Evolutionary conservation across 495 filamentous ascomycete species (phyloP).

Genomic region (Aspergillus avenaceus): DNA sequence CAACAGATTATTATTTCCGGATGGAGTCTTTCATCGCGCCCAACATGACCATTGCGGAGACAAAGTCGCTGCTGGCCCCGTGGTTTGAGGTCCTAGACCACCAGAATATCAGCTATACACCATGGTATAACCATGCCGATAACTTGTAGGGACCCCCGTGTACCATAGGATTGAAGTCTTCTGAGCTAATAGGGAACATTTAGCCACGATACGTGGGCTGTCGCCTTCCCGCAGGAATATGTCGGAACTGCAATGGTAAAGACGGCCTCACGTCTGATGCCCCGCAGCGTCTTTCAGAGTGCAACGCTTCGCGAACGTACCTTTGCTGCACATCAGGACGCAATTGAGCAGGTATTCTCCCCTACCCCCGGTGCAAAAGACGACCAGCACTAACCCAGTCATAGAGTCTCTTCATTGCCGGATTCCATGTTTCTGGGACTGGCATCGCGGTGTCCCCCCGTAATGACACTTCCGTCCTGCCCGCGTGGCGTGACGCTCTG

Average conservation of each 20-base stretch:
- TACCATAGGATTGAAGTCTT: too few species aligned
- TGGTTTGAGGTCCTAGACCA: slow-evolving; percentile 37
- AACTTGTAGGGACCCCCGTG: too few species aligned
- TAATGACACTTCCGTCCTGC: slow-evolving; percentile 44
- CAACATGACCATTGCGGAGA: slow-evolving; percentile 44
- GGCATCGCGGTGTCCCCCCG: slow-evolving; percentile 39
- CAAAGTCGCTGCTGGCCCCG: slow-evolving; percentile 40
- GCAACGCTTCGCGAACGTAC: slow-evolving; percentile 33
- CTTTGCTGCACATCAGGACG: slow-evolving; percentile 40
- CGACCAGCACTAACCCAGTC: not conserved
- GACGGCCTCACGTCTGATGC: slow-evolving; percentile 50
- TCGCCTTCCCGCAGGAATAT: slow-evolving; percentile 44
- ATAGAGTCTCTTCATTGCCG: slow-evolving; percentile 23
- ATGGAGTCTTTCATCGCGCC: slow-evolving; percentile 47
- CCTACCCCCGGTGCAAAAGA: not conserved
- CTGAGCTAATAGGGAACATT: not conserved
- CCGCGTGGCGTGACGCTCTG: slow-evolving; percentile 50
- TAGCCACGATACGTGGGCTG: slow-evolving; percentile 39
- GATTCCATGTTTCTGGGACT: slow-evolving; percentile 44
- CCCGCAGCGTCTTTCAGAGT: slow-evolving; percentile 41
- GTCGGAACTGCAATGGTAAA: slow-evolving; percentile 36
- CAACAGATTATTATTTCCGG: slow-evolving; percentile 26
- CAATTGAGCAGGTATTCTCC: slow-evolving; percentile 21
- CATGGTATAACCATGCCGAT: slow-evolving; percentile 45
- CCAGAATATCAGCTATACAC: slow-evolving; percentile 36